phyloP scores from a whole-genome alignment of 2,329 filamentous ascomycete genomes.

The Fusarium ambrosium region DNA sequence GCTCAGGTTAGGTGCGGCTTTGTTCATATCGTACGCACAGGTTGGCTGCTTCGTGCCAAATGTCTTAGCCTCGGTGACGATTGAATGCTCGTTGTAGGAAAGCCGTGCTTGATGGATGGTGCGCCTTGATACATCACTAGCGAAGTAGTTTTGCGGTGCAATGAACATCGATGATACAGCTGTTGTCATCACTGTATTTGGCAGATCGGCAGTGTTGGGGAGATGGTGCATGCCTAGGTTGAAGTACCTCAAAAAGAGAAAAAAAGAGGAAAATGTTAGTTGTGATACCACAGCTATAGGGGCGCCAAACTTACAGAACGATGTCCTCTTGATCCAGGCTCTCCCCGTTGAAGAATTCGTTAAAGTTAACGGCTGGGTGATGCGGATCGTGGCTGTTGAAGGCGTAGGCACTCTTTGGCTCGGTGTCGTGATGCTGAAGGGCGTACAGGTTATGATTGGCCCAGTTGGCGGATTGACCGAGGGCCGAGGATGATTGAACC shows the following conservation, averaged over 20 bases:
- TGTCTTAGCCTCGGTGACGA: slow-evolving; percentile 20
- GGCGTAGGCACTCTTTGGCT: slow-evolving; percentile 60
- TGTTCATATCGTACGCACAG: slow-evolving; percentile 24
- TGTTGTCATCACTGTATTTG: slow-evolving; percentile 28
- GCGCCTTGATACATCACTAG: slow-evolving; percentile 20
- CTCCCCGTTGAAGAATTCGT: slow-evolving; percentile 28
- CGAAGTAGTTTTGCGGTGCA: slow-evolving; percentile 33
- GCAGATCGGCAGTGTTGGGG: slow-evolving; percentile 30
- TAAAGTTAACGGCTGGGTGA: slow-evolving; percentile 54
- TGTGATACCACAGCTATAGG: accelerated
- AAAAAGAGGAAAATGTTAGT: background rate
- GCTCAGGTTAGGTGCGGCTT: slow-evolving; percentile 7
- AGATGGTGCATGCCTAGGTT: slow-evolving; percentile 37
- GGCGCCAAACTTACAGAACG: slow-evolving; percentile 12
- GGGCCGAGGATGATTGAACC: slow-evolving; percentile 61
- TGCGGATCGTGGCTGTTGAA: slow-evolving; percentile 60
- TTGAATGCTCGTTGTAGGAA: slow-evolving; percentile 16
- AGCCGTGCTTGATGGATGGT: slow-evolving; percentile 27
- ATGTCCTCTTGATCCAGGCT: slow-evolving; percentile 31
- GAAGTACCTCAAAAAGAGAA: slow-evolving; percentile 21
- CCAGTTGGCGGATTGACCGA: slow-evolving; percentile 62
- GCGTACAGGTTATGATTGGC: slow-evolving; percentile 66
- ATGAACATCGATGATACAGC: slow-evolving; percentile 32
- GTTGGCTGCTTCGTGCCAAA: slow-evolving; percentile 32
- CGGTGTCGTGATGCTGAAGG: slow-evolving; percentile 65